A percentile compares a stretch with the other conserved stretches of the same genome.
Conservation (phyloP, 495 filamentous ascomycete genomes). For the Immersiella caudata region DNA sequence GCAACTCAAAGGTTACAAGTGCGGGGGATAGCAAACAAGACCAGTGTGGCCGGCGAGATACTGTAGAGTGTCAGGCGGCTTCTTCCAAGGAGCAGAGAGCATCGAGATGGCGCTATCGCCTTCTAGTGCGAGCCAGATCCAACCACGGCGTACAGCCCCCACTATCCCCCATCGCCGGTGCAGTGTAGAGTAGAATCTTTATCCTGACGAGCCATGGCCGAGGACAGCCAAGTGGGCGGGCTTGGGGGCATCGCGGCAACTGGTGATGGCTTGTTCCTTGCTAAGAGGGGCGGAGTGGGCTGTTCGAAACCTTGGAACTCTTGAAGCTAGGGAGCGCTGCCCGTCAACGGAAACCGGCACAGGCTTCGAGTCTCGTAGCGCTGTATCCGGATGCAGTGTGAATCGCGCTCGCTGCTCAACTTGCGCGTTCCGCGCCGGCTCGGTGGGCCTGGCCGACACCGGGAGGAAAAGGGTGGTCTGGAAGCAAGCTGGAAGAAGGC, state of each 20-base stretch:
- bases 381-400: neutral
- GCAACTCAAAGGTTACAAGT: neutral
- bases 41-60: neutral
- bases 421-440: slow-evolving; percentile 6
- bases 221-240: slow-evolving; percentile 1
- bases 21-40: neutral
- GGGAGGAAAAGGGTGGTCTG: neutral
- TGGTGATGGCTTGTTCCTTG: neutral
- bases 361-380: neutral
- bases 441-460: slow-evolving; percentile 11
- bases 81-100: neutral
- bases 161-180: neutral
- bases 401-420: slow-evolving; percentile 2
- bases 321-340: neutral
- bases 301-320: neutral
- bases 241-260: neutral
- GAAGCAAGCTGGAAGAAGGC: neutral
- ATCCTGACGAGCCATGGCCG: neutral
- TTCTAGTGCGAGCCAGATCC: neutral
- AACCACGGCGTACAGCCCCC: neutral
- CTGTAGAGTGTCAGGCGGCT: neutral
- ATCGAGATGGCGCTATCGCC: neutral
- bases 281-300: neutral
- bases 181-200: neutral
- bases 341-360: slow-evolving; percentile 11